These are phyloP conservation scores for Pleodorina starrii DNA, from an alignment of 139 green algal species.

Conservation along the genomic window DNA sequence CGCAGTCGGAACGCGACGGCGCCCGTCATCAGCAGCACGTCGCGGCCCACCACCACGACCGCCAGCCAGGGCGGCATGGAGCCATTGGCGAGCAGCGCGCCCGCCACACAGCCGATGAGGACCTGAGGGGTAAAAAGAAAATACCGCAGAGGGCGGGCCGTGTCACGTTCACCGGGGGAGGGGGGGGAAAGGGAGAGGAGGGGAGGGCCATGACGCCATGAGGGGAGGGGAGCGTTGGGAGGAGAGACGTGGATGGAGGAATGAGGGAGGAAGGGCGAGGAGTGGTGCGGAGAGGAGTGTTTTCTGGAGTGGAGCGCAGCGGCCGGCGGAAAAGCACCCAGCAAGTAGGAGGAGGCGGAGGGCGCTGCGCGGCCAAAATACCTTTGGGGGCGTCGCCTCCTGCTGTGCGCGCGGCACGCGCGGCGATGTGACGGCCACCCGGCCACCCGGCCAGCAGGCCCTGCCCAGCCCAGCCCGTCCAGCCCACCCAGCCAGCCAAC, in stretches of 20 bases:
- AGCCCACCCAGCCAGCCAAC: neutral
- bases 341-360: neutral
- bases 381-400: neutral
- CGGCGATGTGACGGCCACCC: no score
- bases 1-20: constrained; percentile 61
- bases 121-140: constrained; percentile 27
- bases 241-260: neutral
- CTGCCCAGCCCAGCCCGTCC: neutral
- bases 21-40: constrained; percentile 76
- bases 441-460: no score
- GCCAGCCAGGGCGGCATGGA: constrained; percentile 74
- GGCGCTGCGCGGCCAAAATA: neutral
- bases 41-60: constrained; percentile 79
- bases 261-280: no score
- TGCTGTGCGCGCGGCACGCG: neutral
- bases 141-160: neutral
- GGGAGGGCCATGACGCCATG: neutral
- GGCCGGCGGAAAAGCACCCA: no score
- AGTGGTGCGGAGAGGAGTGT: neutral
- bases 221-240: neutral
- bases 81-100: constrained; percentile 73
- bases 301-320: neutral
- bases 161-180: neutral
- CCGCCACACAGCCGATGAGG: constrained; percentile 67
- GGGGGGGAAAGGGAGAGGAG: neutral